phyloP scores from a whole-genome alignment of 306 rosid genomes.

The Dryas drummondii region DNA sequence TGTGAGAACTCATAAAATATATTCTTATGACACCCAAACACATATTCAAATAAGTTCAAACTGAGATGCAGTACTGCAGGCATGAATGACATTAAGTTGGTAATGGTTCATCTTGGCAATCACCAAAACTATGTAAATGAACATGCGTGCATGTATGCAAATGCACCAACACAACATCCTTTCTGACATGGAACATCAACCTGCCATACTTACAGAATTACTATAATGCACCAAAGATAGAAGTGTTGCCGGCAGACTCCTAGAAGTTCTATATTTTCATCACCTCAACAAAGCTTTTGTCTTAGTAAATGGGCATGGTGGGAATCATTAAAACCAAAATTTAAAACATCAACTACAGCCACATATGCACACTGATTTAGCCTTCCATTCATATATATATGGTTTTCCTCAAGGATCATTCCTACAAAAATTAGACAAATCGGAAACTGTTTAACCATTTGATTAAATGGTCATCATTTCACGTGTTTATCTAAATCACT shows the following conservation, averaged over 20 bases:
- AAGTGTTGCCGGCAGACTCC: neutral
- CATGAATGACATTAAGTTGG: neutral
- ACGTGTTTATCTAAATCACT: too few relatives aligned
- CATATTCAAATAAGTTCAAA: neutral
- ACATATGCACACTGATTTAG: neutral
- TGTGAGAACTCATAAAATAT: neutral
- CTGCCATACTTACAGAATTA: neutral
- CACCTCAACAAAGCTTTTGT: neutral
- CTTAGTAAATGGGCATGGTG: neutral
- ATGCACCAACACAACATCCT: neutral
- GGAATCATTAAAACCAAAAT: neutral
- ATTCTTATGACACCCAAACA: neutral
- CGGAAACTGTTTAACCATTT: too few relatives aligned
- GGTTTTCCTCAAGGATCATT: too few relatives aligned
- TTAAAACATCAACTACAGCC: neutral
- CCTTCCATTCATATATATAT: neutral
- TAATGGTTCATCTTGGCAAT: neutral
- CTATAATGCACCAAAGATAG: neutral
- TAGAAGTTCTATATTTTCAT: neutral
- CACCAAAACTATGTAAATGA: neutral
- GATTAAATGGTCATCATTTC: too few relatives aligned
- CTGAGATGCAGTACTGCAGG: constrained; percentile 1
- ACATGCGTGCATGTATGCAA: neutral
- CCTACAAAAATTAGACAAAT: too few relatives aligned
- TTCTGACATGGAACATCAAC: neutral